Conservation (phyloP, 805 yeast genomes). For the Starmerella cellae region DNA sequence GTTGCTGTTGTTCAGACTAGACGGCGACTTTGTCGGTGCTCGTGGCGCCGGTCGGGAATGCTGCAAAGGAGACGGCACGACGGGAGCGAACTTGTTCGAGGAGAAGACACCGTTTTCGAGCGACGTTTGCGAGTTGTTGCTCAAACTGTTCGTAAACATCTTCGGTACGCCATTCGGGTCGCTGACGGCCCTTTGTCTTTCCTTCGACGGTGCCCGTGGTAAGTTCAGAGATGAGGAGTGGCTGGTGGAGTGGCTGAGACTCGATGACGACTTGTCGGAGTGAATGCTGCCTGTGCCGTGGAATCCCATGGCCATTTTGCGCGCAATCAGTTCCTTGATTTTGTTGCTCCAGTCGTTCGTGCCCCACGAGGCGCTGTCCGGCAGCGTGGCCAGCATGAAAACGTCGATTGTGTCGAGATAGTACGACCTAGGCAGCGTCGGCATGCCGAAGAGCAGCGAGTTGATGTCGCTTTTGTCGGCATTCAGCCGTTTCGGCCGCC, state of each 20-base stretch:
- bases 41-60: constrained; percentile 16
- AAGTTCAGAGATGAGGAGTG: neutral
- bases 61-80: constrained; percentile 8
- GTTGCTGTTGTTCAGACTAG: neutral
- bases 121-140: constrained; percentile 4
- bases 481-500: constrained; percentile 62
- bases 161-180: constrained; percentile 14
- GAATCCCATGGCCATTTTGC: constrained; percentile 39
- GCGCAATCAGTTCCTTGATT: constrained; percentile 42
- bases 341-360: constrained; percentile 45
- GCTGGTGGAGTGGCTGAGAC: neutral
- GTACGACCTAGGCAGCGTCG: constrained; percentile 64
- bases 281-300: constrained; percentile 33
- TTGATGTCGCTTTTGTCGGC: constrained; percentile 56
- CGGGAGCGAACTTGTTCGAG: constrained; percentile 7
- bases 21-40: constrained; percentile 8
- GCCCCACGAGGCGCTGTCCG: constrained; percentile 38
- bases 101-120: constrained; percentile 2
- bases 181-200: constrained; percentile 25
- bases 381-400: constrained; percentile 30
- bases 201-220: constrained; percentile 9
- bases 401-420: constrained; percentile 56
- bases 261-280: constrained; percentile 7
- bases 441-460: constrained; percentile 67
- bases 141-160: constrained; percentile 1